These are phyloP conservation scores for Picochlorum sp. DNA, from an alignment of 139 green algal genomes.

Conservation along the genomic window DNA sequence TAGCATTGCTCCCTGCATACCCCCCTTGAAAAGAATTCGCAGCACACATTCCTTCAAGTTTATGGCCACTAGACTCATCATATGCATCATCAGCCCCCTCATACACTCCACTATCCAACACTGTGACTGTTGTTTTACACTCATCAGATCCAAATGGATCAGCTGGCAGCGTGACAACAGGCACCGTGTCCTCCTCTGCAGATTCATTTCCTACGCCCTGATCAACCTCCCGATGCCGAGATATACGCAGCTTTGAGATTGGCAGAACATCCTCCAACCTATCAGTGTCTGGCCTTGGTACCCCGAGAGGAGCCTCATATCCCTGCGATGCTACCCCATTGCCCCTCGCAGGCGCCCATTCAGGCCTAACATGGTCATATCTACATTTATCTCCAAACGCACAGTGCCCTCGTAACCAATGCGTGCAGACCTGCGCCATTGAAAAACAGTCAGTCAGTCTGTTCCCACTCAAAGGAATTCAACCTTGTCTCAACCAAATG, in stretches of 20 bases:
- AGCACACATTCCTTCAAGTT: too few relatives aligned
- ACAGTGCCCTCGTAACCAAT: conserved; percentile 49
- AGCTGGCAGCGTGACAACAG: not conserved
- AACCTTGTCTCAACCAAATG: too few relatives aligned
- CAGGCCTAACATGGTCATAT: conserved; percentile 23
- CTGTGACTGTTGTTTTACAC: not conserved
- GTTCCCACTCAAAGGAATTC: too few relatives aligned
- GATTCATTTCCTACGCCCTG: not conserved
- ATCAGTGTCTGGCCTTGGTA: conserved; percentile 10
- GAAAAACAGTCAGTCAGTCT: too few relatives aligned
- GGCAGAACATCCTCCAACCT: conserved; percentile 15
- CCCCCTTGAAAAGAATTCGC: too few relatives aligned
- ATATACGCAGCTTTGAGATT: conserved; percentile 25
- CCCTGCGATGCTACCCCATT: not conserved
- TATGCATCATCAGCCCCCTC: too few relatives aligned
- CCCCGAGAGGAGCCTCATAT: not conserved
- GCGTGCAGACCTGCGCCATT: conserved; percentile 43
- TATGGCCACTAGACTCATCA: too few relatives aligned
- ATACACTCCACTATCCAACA: not conserved
- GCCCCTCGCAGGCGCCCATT: conserved; percentile 10
- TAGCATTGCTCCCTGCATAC: too few relatives aligned
- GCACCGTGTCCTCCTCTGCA: not conserved
- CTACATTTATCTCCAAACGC: conserved; percentile 40
- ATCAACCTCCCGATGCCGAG: not conserved
- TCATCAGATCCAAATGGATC: conserved; percentile 12